Percentiles rank a stretch among this genome's conserved stretches.
Conservation (phyloP, 495 filamentous ascomycete species). For the Bryoglossum gracile region DNA sequence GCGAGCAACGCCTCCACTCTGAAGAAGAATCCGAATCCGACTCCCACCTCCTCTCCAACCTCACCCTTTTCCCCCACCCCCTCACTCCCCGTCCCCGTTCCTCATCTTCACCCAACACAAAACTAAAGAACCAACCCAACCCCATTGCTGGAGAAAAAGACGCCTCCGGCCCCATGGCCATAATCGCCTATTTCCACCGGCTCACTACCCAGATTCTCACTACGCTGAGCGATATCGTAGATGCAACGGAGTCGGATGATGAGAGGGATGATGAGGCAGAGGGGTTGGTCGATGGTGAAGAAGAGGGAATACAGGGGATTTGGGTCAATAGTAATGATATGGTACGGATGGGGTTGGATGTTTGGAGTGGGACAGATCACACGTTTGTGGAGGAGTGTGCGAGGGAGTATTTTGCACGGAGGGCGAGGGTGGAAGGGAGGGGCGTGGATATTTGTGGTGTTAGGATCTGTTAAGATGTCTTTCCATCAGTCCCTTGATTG, state of each 20-base stretch:
- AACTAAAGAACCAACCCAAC: conserved; percentile 1
- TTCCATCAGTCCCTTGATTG: too few species aligned
- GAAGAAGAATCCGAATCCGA: conserved; percentile 43
- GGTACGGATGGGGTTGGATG: conserved; percentile 73
- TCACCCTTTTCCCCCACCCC: conserved; percentile 26
- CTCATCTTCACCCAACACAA: conserved; percentile 24
- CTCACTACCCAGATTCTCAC: conserved; percentile 66
- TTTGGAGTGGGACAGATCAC: conserved; percentile 74
- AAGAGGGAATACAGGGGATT: conserved; percentile 34
- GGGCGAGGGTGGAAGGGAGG: conserved; percentile 60
- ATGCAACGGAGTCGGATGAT: conserved; percentile 40
- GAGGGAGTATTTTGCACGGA: conserved; percentile 62
- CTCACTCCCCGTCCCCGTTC: conserved; percentile 27
- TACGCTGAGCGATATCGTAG: conserved; percentile 61
- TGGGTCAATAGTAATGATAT: conserved; percentile 63
- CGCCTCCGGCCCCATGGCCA: conserved; percentile 52
- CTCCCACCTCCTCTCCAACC: conserved; percentile 39
- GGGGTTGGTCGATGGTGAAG: conserved; percentile 19
- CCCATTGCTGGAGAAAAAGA: conserved; percentile 26
- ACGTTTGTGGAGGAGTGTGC: conserved; percentile 63
- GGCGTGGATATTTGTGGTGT: conserved; percentile 77
- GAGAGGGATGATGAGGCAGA: conserved; percentile 28
- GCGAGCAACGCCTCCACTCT: conserved; percentile 61
- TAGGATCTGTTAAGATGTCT: conserved; percentile 57
- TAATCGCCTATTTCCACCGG: conserved; percentile 89